Conservation (phyloP, 805 yeast species). For the Candida michaelii region DNA sequence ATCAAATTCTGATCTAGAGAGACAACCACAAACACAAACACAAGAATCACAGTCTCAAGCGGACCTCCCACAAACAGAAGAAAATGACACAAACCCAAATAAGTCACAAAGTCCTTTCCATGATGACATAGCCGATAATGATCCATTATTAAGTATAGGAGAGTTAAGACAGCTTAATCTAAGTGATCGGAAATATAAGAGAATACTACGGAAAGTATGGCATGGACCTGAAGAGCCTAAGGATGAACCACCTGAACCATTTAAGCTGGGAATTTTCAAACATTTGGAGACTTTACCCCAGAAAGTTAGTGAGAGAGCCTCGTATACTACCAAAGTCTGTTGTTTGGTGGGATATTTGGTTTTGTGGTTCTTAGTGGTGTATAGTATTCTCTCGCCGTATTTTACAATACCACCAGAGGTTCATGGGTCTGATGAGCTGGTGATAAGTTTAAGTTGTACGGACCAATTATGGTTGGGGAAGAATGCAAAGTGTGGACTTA, state of each 20-base stretch:
- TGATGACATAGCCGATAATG: not conserved
- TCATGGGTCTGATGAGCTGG: conserved; percentile 14
- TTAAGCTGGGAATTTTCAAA: conserved; percentile 14
- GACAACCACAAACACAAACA: not conserved
- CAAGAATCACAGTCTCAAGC: too few relatives aligned
- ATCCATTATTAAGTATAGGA: not conserved
- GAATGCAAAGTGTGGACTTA: conserved; percentile 71
- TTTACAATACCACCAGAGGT: conserved; percentile 41
- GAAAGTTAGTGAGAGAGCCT: conserved; percentile 26
- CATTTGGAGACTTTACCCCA: conserved; percentile 13
- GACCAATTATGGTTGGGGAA: conserved; percentile 69
- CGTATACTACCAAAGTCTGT: conserved; percentile 24
- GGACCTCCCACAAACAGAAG: not conserved
- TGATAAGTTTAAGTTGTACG: conserved; percentile 48
- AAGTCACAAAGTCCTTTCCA: too few relatives aligned
- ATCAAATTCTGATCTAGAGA: not conserved
- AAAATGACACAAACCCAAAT: not conserved
- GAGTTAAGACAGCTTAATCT: conserved; percentile 1
- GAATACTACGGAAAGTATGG: conserved; percentile 37
- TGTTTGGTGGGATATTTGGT: conserved; percentile 39
- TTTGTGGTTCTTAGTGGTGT: conserved; percentile 44
- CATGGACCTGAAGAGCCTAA: conserved; percentile 51
- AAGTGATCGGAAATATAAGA: not conserved
- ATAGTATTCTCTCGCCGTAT: conserved; percentile 44
- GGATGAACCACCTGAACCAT: conserved; percentile 49